These are phyloP conservation scores for Cucurbita ficifolia DNA, from an alignment of 306 rosid genomes.

Conservation along the genomic window DNA sequence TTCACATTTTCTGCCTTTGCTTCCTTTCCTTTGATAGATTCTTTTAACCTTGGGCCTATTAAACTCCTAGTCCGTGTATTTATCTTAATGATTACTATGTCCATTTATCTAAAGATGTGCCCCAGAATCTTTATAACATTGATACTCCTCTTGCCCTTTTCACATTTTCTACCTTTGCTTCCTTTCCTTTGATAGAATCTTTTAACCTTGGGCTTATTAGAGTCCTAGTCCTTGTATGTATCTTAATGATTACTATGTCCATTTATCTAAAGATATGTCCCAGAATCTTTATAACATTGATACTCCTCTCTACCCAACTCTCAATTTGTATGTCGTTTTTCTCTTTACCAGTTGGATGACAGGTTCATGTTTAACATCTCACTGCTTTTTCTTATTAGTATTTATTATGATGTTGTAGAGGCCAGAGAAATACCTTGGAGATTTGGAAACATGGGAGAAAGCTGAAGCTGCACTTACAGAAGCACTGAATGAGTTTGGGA, in stretches of 20 bases:
- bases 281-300: too few species aligned
- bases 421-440: constrained; percentile 84
- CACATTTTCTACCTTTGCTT: background rate
- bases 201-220: too few species aligned
- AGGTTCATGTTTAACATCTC: background rate
- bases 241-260: too few species aligned
- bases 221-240: too few species aligned
- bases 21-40: background rate
- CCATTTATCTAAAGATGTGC: too few species aligned
- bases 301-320: background rate
- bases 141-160: background rate
- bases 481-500: constrained; percentile 74
- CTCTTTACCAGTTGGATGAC: background rate
- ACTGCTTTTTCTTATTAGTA: background rate
- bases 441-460: constrained; percentile 67
- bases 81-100: too few species aligned
- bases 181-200: too few species aligned
- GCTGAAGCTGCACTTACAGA: constrained; percentile 82
- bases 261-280: too few species aligned
- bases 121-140: too few species aligned
- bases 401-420: constrained; percentile 17
- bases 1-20: background rate
- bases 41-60: too few species aligned
- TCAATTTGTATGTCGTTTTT: background rate
- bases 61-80: too few species aligned